Evolutionary conservation across 306 rosid species (phyloP), one percentile per base, ranked within the genome.

Genomic region (Gastrolobium bilobum): DNA sequence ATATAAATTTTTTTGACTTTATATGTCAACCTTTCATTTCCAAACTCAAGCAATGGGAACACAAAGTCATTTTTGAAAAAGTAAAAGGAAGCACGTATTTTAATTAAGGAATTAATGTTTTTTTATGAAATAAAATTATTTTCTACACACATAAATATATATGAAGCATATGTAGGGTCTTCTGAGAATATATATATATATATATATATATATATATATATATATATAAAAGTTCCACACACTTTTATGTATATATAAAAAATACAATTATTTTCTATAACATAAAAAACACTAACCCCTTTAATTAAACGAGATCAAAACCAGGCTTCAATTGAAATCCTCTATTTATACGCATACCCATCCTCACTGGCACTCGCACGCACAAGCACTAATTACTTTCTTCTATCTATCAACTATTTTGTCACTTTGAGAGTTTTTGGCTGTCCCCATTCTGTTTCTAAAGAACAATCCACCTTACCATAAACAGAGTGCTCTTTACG

Each of bases 401-500:
- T 3, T 48, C 34, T 26, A 38, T 52, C 54, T 0, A 2, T 34
- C 9, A 20, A 20, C 26, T 20, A 20, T 20, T 20, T 20, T 20
- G 26, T 20, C 26, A 20, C 26, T 1, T 11, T 40, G 58, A 13
- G 40, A 14, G 37, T 10, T 10, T 35, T 54, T 10, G 39, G 34
- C 47, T 50, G 1, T 66, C 75, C 26, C 52, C 46, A 47, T 20
- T 20, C 1, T 20, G 26, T 20, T 20, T 20, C 26, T 20, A 20
- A 20, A 20, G 26, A 20, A 20, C 26, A 20, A 20, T 20, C 26
- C 26, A 20, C 26, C 26, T 20, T 20, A 20, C 26, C 26, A 20
- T 20, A 44, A 14, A 35, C 74, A 31, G 91, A 87, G 87, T 66
- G 84, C 82, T 73, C 89, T 86, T 46, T 67, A 73, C 40, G 86